These are phyloP conservation scores for Camelina sativa DNA, from an alignment of 345 rosid species.

Conservation along the genomic window DNA sequence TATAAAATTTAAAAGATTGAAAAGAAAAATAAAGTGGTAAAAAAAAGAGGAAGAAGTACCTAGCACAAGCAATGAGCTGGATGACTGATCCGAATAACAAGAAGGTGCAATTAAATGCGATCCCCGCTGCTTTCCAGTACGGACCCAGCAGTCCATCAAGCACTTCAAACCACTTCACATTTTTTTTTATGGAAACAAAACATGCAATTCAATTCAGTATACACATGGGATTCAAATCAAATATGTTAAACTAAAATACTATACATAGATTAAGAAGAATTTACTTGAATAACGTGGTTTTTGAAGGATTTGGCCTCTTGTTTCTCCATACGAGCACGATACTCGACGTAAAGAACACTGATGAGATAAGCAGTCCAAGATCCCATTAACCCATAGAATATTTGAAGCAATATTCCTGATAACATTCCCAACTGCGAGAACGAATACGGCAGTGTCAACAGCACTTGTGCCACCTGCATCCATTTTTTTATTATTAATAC, in stretches of 20 bases:
- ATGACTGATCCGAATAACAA: slow-evolving; percentile 51
- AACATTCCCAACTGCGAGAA: slow-evolving; percentile 94
- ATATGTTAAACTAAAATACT: neutral
- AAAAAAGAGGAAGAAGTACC: slow-evolving; percentile 26
- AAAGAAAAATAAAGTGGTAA: neutral
- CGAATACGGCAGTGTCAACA: slow-evolving; percentile 91
- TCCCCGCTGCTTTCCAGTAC: slow-evolving; percentile 65
- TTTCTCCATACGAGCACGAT: slow-evolving; percentile 82
- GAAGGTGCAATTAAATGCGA: slow-evolving; percentile 69
- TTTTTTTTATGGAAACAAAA: neutral
- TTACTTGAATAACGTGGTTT: slow-evolving; percentile 81
- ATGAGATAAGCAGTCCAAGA: slow-evolving; percentile 99
- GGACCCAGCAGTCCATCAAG: slow-evolving; percentile 70
- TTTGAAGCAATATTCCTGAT: slow-evolving; percentile 84
- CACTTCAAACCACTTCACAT: slow-evolving; percentile 63
- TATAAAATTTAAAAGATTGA: neutral
- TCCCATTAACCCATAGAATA: slow-evolving; percentile 88
- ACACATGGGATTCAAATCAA: neutral
- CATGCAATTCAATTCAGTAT: neutral
- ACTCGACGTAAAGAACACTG: slow-evolving; percentile 94
- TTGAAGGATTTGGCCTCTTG: slow-evolving; percentile 85
- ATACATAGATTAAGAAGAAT: neutral
- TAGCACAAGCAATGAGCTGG: slow-evolving; percentile 55
- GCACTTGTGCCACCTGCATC: slow-evolving; percentile 90
- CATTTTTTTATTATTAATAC: neutral